These are phyloP conservation scores for Diutina neorugosa DNA, from an alignment of 1,139 yeast genomes.

Conservation along the genomic window DNA sequence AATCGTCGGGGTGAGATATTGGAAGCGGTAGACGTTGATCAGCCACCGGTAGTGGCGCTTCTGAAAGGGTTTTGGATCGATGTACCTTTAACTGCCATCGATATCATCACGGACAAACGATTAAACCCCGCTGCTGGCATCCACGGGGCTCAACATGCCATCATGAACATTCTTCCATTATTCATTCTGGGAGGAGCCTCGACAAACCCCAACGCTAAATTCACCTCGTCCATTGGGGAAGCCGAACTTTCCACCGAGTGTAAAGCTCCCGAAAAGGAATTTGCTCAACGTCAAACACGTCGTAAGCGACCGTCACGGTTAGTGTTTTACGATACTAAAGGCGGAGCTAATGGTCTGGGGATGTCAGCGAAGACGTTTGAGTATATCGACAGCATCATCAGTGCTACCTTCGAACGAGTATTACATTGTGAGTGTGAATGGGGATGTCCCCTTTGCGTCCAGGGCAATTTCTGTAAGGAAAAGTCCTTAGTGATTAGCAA, in stretches of 20 bases:
- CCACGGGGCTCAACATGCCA: constrained; percentile 93
- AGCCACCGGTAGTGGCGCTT: constrained; percentile 61
- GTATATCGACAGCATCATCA: constrained; percentile 52
- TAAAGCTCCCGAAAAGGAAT: constrained; percentile 93
- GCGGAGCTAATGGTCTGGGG: constrained; percentile 73
- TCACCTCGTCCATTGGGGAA: constrained; percentile 31
- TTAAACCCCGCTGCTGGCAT: constrained; percentile 78
- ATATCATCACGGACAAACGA: constrained; percentile 39
- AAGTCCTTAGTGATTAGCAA: constrained; percentile 74
- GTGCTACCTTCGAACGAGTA: constrained; percentile 46
- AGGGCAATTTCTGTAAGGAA: constrained; percentile 71
- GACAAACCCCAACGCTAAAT: constrained; percentile 33
- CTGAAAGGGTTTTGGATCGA: constrained; percentile 91
- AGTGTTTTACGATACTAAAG: constrained; percentile 72
- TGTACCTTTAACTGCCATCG: constrained; percentile 54
- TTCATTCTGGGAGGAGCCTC: constrained; percentile 32
- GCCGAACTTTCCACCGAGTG: constrained; percentile 86
- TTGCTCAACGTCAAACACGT: constrained; percentile 55
- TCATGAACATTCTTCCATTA: constrained; percentile 63
- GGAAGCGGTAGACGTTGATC: constrained; percentile 86
- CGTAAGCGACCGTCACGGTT: constrained; percentile 79
- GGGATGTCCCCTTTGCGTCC: constrained; percentile 88
- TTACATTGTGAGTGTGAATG: constrained; percentile 61
- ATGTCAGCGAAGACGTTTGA: constrained; percentile 70
- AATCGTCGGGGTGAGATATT: constrained; percentile 65